Base-by-base conservation (phyloP, 768 basidiomycete species). In the Boletus bicolor region DNA sequence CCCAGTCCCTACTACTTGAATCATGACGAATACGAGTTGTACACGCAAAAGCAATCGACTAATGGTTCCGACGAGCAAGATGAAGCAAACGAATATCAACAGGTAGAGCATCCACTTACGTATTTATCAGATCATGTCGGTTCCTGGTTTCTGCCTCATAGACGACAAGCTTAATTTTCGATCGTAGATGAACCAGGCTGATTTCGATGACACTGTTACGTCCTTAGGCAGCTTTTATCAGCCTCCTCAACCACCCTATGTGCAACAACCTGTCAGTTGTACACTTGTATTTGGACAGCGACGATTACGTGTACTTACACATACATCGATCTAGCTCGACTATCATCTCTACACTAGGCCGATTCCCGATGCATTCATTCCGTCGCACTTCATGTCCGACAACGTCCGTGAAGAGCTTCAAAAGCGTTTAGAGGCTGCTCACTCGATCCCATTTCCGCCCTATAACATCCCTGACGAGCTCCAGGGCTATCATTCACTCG, bases 281-380 rank as follows among this genome's bases (percentile, higher is more conserved):
- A n/a, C 47, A 41, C 36, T 51, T 12, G 28, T 55, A 24, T 53
- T n/a, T 24, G 37, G 51, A 44, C 48, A 39, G 11, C 49, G 50
- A 39, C 44, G 51, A 39, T 34, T 24, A 42, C 8, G 3, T 46
- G 54, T 26, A 51, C 42, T 44, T 44, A 28, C 28, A 28, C 6
- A 24, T 32, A 5, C 26, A 28, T 37, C 24, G 9, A 51, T 42
- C 19, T 67, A 96, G 92, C 81, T 98, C 44, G 85, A 97, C 67
- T 93, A 99, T 66, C 93, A 98, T 61, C 80, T 98, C 32, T 99
- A 99, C 75, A 87, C 90, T 4, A 81, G 82, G 2, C 80, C 81
- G 63, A 76, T 88, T 65, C 76, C 88, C 43, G 73, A 81, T 59
- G 65, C 77, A 53, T 76, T 87, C 67, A 65, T 80, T 62, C 68